phyloP scores from a whole-genome alignment of 371 early-diverging fungal species.

The Mucor lusitanicus region DNA sequence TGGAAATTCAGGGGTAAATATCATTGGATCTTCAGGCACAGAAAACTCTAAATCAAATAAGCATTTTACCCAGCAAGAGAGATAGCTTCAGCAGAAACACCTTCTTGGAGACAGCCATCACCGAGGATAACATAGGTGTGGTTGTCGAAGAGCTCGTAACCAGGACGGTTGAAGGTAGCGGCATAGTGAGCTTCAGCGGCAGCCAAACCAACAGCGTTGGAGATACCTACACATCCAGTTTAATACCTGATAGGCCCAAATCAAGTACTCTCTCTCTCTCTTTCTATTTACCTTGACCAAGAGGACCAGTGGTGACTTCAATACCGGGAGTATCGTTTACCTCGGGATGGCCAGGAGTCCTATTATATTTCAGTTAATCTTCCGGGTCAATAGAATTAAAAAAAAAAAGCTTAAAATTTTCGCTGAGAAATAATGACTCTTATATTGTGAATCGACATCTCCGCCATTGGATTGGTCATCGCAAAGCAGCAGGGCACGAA shows the following conservation, averaged over 20 bases:
- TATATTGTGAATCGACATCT: constrained; percentile 6
- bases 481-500: not conserved
- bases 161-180: constrained; percentile 89
- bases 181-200: constrained; percentile 88
- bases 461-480: constrained; percentile 2
- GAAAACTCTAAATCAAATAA: not conserved
- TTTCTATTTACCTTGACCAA: constrained; percentile 88
- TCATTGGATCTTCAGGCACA: not conserved
- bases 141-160: constrained; percentile 83
- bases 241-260: not conserved
- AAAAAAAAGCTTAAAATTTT: not conserved
- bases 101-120: constrained; percentile 99
- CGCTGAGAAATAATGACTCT: constrained; percentile 16
- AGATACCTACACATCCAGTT: constrained; percentile 48
- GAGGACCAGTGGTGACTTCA: constrained; percentile 99
- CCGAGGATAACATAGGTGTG: constrained; percentile 91
- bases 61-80: constrained; percentile 90
- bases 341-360: constrained; percentile 97
- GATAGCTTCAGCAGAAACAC: constrained; percentile 96
- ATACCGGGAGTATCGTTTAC: constrained; percentile 83
- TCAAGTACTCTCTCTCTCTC: not conserved
- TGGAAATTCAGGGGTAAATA: constrained; percentile 2
- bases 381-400: not conserved
- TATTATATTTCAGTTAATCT: constrained; percentile 23
- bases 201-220: constrained; percentile 97